Evolutionary conservation across 202 grass and related monocot genomes (phyloP), one percentile per base, ranked within the genome.

Genomic region (Cymbopogon flexuosus): DNA sequence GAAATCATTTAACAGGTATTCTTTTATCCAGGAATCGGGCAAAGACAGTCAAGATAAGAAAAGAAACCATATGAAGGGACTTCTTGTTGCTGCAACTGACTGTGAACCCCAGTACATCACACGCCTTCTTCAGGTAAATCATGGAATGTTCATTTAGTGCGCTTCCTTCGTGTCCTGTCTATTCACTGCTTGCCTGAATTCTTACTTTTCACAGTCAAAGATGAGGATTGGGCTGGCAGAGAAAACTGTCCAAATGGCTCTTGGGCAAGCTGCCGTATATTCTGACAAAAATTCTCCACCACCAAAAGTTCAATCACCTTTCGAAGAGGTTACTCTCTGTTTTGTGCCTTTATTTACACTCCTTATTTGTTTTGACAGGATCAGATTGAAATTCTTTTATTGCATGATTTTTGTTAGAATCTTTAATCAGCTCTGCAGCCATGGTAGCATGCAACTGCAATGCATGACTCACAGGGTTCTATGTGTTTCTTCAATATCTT

Each of bases 11-110:
- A 58, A 42, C 36, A 83, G 15, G 1, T 58, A 16, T 40, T 40
- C 6, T 23, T 79, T 65, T 16, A 79, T 78, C 57, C 75, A 98
- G 96, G 96, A 95, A 70, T 91, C 92, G 52, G 92, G 96, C 61
- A 93, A 94, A 91, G 92, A 98, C 47, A 98, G 96, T 86, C 96
- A 98, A 86, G 93, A 98, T 86, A 98, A 98, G 78, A 98, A 98
- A 93, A 88, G 92, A 79, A 87, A 76, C 68, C 96, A 95, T 81
- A 98, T 98, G 40, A 98, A 98, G 82, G 92, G 86, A 87, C 96
- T 98, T 81, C 95, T 98, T 62, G 96, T 98, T 78, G 92, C 92
- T 84, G 92, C 96, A 35, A 88, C 82, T 58, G 96, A 98, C 65
- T 95, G 96, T 72, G 96, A 98, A 74, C 96, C 96, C 81, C 96